Percentiles rank a stretch among this genome's conserved stretches.
phyloP scores from a whole-genome alignment of 345 rosid species.

The Stellera chamaejasme region DNA sequence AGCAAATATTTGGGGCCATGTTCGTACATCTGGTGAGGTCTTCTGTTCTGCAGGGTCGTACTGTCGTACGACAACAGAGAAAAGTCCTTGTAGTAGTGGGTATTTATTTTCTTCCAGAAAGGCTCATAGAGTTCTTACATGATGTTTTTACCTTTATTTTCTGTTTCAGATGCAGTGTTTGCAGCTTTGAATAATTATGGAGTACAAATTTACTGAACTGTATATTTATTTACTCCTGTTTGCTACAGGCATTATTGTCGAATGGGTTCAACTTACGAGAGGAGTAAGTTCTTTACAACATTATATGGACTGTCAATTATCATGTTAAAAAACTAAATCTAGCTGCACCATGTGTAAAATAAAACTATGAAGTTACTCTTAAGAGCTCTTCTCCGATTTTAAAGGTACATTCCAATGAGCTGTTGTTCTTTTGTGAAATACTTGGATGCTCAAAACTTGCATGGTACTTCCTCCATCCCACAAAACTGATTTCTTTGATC shows the following conservation, averaged over 20 bases:
- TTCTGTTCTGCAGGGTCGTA: slow-evolving; percentile 67
- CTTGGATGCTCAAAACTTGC: too few relatives aligned
- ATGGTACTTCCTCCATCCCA: too few relatives aligned
- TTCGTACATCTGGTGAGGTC: slow-evolving; percentile 49
- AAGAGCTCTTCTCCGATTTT: too few relatives aligned
- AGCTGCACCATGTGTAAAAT: too few relatives aligned
- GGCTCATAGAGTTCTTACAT: slow-evolving; percentile 8
- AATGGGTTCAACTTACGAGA: slow-evolving; percentile 71
- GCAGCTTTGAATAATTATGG: not conserved
- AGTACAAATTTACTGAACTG: not conserved
- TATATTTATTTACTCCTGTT: not conserved
- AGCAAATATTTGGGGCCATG: slow-evolving; percentile 90
- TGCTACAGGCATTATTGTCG: slow-evolving; percentile 67
- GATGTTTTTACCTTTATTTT: not conserved
- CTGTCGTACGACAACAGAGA: slow-evolving; percentile 41
- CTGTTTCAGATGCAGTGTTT: not conserved
- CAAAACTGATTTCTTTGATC: too few relatives aligned
- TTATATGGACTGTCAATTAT: slow-evolving; percentile 1
- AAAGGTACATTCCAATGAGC: not conserved
- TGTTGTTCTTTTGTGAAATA: too few relatives aligned
- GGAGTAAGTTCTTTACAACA: slow-evolving; percentile 32
- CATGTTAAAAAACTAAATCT: too few relatives aligned
- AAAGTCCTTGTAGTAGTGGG: slow-evolving; percentile 46
- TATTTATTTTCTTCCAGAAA: slow-evolving; percentile 25
- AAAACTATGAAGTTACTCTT: too few relatives aligned